Evolutionary conservation across 352 stramenopile genomes (phyloP), one percentile per base, ranked within the genome.

Genomic region (Phytophthora macrochlamydospora): DNA sequence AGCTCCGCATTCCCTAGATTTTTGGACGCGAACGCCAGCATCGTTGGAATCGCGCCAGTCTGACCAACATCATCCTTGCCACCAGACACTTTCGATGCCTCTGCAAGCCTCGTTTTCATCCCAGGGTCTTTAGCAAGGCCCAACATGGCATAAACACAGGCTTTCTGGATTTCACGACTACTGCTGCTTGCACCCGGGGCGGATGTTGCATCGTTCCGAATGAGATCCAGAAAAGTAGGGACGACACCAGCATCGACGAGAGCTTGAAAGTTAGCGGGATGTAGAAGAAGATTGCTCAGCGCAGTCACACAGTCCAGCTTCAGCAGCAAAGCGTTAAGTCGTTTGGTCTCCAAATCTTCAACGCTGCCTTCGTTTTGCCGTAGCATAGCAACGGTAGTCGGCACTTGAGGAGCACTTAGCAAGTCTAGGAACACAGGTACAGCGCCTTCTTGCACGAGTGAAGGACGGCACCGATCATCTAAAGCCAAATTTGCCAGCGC

Each of bases 171-270:
- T 51, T 87, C 77, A 24, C 79, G 79, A 50, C 77, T 90, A 38
- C 61, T 68, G 35, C 65, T 75, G 40, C 56, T 68, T 53, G 46
- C 59, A 24, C 59, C 45, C 43, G 58, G 18, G 13, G 59, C 49
- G 13, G 55, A 13, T 46, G 55, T 63, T 14, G 64, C 62, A 38
- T 72, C 68, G 40, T 72, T 86, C 3, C 73, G 73, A 32, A 95
- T 76, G 52, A 89, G 76, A 44, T 78, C 65, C 29, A 92, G 54
- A 24, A 92, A 78, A 1, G 85, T 72, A 29, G 87, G 85, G 40
- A 95, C 83, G 52, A 95, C 85, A 44, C 87, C 87, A 46, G 90
- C 87, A 48, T 95, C 79, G 6, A 93, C 87, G 62, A 95, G 81
- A 2, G 76, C 69, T 40, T 71, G 71, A 49, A 94, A 94, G 55